These are phyloP conservation scores for Chaetoceros tenuissimus DNA, from an alignment of 108 stramenopile species.

Conservation along the genomic window DNA sequence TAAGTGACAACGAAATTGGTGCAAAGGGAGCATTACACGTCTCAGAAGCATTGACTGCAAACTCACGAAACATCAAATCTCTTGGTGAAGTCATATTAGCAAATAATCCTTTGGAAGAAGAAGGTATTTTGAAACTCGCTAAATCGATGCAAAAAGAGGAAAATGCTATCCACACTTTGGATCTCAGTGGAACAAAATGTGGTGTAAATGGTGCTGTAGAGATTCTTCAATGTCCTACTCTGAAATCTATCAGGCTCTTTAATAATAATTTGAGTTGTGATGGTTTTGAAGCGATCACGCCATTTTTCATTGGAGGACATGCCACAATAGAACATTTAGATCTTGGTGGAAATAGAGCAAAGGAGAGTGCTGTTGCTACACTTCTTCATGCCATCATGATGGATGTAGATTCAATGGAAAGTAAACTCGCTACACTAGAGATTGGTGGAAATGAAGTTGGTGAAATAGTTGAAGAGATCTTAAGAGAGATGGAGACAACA, in stretches of 20 bases:
- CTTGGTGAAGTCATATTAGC: slow-evolving; percentile 16
- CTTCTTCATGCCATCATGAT: slow-evolving; percentile 31
- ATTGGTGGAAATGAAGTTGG: slow-evolving; percentile 67
- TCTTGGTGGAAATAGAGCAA: slow-evolving; percentile 60
- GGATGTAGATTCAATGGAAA: slow-evolving; percentile 1
- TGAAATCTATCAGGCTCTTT: slow-evolving; percentile 47
- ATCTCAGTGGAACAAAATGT: slow-evolving; percentile 48
- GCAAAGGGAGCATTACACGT: background rate
- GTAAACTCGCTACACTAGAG: slow-evolving; percentile 17
- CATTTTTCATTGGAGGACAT: slow-evolving; percentile 34
- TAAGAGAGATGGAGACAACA: slow-evolving; percentile 22
- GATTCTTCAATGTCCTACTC: slow-evolving; percentile 17
- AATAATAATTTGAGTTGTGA: slow-evolving; percentile 42
- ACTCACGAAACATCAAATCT: background rate
- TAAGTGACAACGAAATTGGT: slow-evolving; percentile 37
- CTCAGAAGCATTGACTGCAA: background rate
- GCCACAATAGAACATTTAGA: slow-evolving; percentile 50
- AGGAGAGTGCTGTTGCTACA: slow-evolving; percentile 35
- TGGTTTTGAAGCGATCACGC: slow-evolving; percentile 39
- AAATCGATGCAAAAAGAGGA: background rate
- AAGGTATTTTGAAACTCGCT: slow-evolving; percentile 11
- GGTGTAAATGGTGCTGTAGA: slow-evolving; percentile 39
- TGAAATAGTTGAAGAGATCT: slow-evolving; percentile 24
- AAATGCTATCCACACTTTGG: slow-evolving; percentile 25
- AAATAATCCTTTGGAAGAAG: slow-evolving; percentile 13